Percentiles rank a stretch among this genome's conserved stretches.
Conservation (phyloP, 768 basidiomycete genomes). For the Tricholoma flavovirens region DNA sequence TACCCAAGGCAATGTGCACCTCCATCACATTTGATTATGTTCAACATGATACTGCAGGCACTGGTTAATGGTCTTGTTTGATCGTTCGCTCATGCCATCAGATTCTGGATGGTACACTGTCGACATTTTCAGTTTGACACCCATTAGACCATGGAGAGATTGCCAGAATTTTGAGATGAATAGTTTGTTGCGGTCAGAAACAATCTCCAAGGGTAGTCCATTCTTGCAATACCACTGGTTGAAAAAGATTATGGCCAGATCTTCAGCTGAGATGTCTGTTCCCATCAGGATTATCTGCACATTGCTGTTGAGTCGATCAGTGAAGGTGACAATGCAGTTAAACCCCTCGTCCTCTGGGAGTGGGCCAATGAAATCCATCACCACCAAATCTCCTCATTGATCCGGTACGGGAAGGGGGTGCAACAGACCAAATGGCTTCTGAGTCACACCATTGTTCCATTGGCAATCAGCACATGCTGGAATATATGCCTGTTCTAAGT, state of each 20-base stretch:
- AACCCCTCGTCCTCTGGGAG: conserved; percentile 14
- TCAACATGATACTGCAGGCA: too few relatives aligned
- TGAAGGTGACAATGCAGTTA: conserved; percentile 16
- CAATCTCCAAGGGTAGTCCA: conserved; percentile 23
- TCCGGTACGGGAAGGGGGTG: conserved; percentile 15
- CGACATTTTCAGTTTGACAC: conserved; percentile 21
- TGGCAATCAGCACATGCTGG: too few relatives aligned
- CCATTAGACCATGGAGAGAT: background rate
- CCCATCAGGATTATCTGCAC: background rate
- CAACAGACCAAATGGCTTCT: background rate
- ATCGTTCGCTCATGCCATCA: conserved; percentile 27
- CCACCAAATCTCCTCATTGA: conserved; percentile 18
- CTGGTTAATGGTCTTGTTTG: conserved; percentile 29
- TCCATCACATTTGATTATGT: conserved; percentile 29
- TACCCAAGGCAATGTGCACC: conserved; percentile 15
- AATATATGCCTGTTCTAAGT: background rate
- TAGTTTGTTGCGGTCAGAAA: too few relatives aligned
- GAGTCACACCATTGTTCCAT: background rate
- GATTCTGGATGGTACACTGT: too few relatives aligned
- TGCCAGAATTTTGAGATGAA: too few relatives aligned
- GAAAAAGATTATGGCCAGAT: background rate
- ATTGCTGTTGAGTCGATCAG: conserved; percentile 10
- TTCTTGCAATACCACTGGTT: conserved; percentile 26
- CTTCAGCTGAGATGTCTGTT: background rate
- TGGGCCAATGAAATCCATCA: too few relatives aligned